These are phyloP conservation scores for Dioscorea zingiberensis DNA, from an alignment of 106 monocot genomes.

Conservation along the genomic window DNA sequence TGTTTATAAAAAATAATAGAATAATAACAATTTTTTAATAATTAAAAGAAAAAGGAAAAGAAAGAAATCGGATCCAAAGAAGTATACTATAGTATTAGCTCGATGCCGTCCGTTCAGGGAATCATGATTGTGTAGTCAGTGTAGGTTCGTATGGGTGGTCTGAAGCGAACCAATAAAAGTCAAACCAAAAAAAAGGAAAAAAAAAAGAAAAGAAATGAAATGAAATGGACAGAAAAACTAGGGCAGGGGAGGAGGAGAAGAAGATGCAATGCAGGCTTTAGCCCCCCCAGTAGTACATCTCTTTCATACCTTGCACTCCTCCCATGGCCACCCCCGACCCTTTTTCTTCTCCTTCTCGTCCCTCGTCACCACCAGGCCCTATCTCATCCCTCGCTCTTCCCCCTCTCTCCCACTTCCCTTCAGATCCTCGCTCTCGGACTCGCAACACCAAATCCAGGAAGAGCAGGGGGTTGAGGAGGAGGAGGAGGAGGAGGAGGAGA, in stretches of 20 bases:
- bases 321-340: neutral
- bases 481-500: slow-evolving; percentile 1
- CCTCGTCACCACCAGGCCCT: neutral
- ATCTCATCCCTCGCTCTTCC: neutral
- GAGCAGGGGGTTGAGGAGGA: neutral
- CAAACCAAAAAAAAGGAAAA: too few relatives aligned
- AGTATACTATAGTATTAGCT: too few relatives aligned
- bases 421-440: neutral
- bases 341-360: neutral
- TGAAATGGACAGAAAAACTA: neutral
- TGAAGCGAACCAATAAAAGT: too few relatives aligned
- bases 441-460: too few relatives aligned
- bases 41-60: too few relatives aligned
- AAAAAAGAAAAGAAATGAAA: neutral
- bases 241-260: neutral
- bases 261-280: too few relatives aligned
- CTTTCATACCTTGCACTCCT: neutral
- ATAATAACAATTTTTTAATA: too few relatives aligned
- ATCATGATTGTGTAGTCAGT: too few relatives aligned
- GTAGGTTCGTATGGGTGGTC: too few relatives aligned
- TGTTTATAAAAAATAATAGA: too few relatives aligned
- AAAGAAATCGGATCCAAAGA: too few relatives aligned
- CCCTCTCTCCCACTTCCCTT: neutral
- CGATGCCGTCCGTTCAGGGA: too few relatives aligned
- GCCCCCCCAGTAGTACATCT: neutral